phyloP scores from a whole-genome alignment of 2,329 filamentous ascomycete species.

The Fusarium subglutinans region DNA sequence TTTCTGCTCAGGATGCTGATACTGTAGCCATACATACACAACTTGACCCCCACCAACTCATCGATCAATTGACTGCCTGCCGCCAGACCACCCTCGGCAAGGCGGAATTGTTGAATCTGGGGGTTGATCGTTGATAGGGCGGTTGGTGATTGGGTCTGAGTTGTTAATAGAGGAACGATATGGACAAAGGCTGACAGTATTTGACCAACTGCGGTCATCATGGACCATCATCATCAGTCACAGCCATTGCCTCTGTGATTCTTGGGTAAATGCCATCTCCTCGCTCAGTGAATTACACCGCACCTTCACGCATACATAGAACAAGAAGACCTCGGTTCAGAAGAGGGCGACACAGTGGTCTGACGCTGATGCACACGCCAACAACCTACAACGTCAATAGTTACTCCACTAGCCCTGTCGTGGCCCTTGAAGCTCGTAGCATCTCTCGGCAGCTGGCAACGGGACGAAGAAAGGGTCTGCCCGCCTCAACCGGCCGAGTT shows the following conservation, averaged over 20 bases:
- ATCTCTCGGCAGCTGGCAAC: conserved; percentile 33
- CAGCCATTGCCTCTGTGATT: conserved; percentile 4
- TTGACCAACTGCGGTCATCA: conserved; percentile 10
- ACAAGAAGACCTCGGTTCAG: neutral
- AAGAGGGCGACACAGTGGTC: conserved; percentile 35
- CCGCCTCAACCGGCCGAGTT: conserved; percentile 31
- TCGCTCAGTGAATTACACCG: neutral
- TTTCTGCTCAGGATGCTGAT: neutral
- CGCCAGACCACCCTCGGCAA: conserved; percentile 14
- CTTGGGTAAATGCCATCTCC: neutral
- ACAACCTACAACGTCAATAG: conserved; percentile 24
- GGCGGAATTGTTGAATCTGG: conserved; percentile 15
- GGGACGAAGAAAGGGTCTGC: conserved; percentile 28
- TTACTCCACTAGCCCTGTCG: conserved; percentile 33
- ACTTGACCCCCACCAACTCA: conserved; percentile 17
- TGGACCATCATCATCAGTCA: neutral
- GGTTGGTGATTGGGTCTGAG: conserved; percentile 17
- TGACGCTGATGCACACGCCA: conserved; percentile 41
- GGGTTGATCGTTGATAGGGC: conserved; percentile 14
- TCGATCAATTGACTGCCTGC: conserved; percentile 7
- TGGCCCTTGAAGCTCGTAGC: conserved; percentile 35
- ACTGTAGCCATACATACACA: neutral
- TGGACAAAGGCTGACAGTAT: conserved; percentile 20
- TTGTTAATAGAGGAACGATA: conserved; percentile 6
- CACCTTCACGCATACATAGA: neutral